Evolutionary conservation across 2,329 filamentous ascomycete species (phyloP), one percentile per base, ranked within the genome.

Genomic region (Aspergillus persii): DNA sequence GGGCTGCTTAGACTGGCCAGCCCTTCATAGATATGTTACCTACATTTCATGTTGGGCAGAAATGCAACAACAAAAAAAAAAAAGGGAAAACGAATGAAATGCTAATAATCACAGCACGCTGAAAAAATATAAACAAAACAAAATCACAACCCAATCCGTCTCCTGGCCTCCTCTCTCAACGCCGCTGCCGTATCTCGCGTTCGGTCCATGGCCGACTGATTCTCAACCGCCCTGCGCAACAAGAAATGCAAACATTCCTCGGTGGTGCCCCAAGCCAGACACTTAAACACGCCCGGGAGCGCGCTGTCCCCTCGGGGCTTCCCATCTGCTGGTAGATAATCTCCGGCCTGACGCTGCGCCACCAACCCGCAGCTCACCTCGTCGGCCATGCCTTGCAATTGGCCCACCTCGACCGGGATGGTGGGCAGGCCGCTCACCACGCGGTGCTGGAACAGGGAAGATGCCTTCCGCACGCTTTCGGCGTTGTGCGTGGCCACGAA

Each of bases 351-450:
- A 15, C 62, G 60, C 9, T 59, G 65, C 23, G 61, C 66, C 47
- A 84, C 70, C 1, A 85, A 68, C 9, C 77, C 75, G 62, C 82
- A 81, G 27, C 87, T 90, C 53, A 96, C 86, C 71, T 96, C 91
- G 66, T 96, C 92, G 1, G 92, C 92, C 92, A 96, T 96, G 29
- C 92, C 92, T 77, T 92, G 89, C 4, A 96, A 82, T 77, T 96
- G 92, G 2, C 89, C 89, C 72, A 89, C 90, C 15, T 78, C 73
- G 1, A 83, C 70, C 3, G 77, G 73, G 55, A 74, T 68, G 31
- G 71, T 70, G 58, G 70, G 66, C 60, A 72, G 67, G 49, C 80
- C 78, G 9, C 69, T 57, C 11, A 72, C 70, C 23, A 80, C 75
- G n/a, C 82, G 76, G 1, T 68, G 56, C 48, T 58, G 60, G 3